Conservation (phyloP, 2,329 filamentous ascomycete genomes). For the Tolypocladium pustulatum region DNA sequence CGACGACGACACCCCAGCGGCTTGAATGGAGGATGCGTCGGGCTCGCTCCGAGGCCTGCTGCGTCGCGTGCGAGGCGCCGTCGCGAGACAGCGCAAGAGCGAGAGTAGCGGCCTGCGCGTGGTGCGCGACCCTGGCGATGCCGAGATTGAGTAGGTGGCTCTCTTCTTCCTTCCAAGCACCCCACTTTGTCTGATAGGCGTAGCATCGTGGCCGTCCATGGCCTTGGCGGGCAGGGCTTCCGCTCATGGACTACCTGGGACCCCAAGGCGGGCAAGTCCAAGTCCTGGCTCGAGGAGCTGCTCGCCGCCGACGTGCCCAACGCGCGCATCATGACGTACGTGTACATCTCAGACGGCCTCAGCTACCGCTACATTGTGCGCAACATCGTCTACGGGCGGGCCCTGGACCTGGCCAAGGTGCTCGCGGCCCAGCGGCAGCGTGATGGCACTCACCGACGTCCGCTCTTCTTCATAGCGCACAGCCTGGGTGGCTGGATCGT, state of each 20-base stretch:
- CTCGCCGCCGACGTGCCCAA: conserved; percentile 12
- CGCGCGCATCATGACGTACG: conserved; percentile 16
- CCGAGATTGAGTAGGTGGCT: conserved; percentile 14
- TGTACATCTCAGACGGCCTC: conserved; percentile 11
- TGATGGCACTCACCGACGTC: conserved; percentile 10
- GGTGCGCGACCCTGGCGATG: conserved; percentile 10
- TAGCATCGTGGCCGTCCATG: conserved; percentile 17
- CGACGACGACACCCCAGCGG: neutral
- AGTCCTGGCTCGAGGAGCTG: conserved; percentile 14
- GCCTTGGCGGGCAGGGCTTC: conserved; percentile 15
- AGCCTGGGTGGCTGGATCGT: conserved; percentile 17
- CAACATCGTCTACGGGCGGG: conserved; percentile 14
- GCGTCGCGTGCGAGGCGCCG: conserved; percentile 11
- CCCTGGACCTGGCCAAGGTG: conserved; percentile 11
- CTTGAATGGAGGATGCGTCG: conserved; percentile 10
- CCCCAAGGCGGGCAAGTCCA: conserved; percentile 7
- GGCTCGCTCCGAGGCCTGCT: conserved; percentile 12
- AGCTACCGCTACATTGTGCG: conserved; percentile 13
- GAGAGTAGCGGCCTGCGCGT: conserved; percentile 8
- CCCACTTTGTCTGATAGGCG: neutral
- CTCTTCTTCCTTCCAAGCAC: no score
- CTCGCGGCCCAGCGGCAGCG: conserved; percentile 8
- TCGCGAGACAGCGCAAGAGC: conserved; percentile 9
- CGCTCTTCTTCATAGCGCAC: conserved; percentile 16
- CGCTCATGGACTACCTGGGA: conserved; percentile 13